These are phyloP conservation scores for Linnemannia zychae DNA, from an alignment of 192 early-diverging fungal genomes.

Conservation along the genomic window DNA sequence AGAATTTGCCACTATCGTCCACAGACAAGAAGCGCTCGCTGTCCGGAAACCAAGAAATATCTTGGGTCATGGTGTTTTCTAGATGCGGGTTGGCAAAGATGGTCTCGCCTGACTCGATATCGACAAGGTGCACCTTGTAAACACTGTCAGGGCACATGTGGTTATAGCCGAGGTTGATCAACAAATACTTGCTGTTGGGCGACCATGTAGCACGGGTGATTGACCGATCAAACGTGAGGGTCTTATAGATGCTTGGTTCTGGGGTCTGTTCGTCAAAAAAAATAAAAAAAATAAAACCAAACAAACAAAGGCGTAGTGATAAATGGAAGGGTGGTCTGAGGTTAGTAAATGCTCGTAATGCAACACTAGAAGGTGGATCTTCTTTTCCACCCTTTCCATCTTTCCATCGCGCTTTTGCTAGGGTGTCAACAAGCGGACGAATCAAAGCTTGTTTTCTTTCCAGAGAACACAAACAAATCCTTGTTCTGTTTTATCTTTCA, in stretches of 20 bases:
- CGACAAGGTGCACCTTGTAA: slow-evolving; percentile 9
- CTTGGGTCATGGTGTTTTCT: background rate
- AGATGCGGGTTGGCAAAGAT: background rate
- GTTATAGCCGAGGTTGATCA: slow-evolving; percentile 20
- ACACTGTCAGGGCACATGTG: background rate
- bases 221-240: slow-evolving; percentile 18
- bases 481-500: background rate
- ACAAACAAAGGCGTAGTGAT: background rate
- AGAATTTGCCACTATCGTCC: slow-evolving; percentile 14
- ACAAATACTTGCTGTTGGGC: slow-evolving; percentile 33
- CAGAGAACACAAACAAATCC: background rate
- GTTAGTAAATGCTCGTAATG: background rate
- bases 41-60: slow-evolving; percentile 33
- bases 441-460: background rate
- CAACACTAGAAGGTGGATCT: too few relatives aligned
- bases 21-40: slow-evolving; percentile 19
- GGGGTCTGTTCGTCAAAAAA: slow-evolving; percentile 13
- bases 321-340: background rate
- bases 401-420: background rate
- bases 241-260: slow-evolving; percentile 29
- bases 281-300: background rate
- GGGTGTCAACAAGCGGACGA: background rate
- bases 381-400: too few relatives aligned
- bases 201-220: slow-evolving; percentile 26
- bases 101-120: slow-evolving; percentile 18